Conservation (phyloP, 805 yeast species). For the Kazachstania psychrophila region DNA sequence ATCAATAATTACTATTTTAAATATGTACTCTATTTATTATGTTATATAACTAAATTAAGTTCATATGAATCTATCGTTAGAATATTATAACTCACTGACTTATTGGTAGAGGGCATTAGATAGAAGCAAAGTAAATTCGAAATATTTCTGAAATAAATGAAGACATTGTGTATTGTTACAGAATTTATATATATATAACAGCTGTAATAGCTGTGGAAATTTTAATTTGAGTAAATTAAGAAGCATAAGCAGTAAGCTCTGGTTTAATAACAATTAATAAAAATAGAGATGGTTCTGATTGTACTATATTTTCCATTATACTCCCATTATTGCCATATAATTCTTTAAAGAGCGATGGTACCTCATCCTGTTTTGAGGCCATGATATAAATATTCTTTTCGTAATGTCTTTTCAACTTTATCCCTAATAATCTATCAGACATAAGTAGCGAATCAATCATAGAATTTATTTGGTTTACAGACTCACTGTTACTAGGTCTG, state of each 20-base stretch:
- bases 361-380: conserved; percentile 16
- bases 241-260: too few relatives aligned
- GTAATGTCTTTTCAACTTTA: conserved; percentile 12
- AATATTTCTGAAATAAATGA: background rate
- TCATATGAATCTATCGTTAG: background rate
- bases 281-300: conserved; percentile 9
- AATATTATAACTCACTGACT: too few relatives aligned
- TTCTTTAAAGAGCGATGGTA: conserved; percentile 2
- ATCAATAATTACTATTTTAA: too few relatives aligned
- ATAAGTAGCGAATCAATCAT: conserved; percentile 14
- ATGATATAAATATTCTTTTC: conserved; percentile 31
- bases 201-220: too few relatives aligned
- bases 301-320: background rate
- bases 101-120: too few relatives aligned
- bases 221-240: too few relatives aligned
- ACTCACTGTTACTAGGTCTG: conserved; percentile 5
- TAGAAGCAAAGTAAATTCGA: too few relatives aligned
- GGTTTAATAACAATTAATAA: conserved; percentile 16
- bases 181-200: too few relatives aligned
- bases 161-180: too few relatives aligned
- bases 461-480: conserved; percentile 12
- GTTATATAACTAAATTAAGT: background rate
- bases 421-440: conserved; percentile 18
- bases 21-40: too few relatives aligned
- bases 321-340: conserved; percentile 1